phyloP scores from a whole-genome alignment of 306 rosid species.

The Vicia faba region DNA sequence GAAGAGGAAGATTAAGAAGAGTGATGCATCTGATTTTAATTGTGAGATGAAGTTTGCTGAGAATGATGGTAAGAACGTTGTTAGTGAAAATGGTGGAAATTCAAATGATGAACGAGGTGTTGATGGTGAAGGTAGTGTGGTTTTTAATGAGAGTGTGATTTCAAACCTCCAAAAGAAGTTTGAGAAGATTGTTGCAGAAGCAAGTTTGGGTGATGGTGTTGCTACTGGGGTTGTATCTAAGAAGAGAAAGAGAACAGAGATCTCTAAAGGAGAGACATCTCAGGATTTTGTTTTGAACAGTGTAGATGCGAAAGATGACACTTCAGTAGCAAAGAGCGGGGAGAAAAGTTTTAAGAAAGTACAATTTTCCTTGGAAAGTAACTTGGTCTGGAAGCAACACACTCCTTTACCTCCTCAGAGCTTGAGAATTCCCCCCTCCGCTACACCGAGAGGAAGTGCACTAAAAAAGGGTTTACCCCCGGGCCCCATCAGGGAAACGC shows the following conservation, averaged over 20 bases:
- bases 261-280: conserved; percentile 41
- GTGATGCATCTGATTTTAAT: too few species aligned
- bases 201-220: conserved; percentile 55
- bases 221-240: conserved; percentile 45
- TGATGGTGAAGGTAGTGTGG: conserved; percentile 24
- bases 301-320: conserved; percentile 46
- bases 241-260: conserved; percentile 88
- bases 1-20: conserved; percentile 30
- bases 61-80: conserved; percentile 36
- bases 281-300: conserved; percentile 40
- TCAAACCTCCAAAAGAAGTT: conserved; percentile 85
- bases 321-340: conserved; percentile 49
- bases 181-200: conserved; percentile 82
- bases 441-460: conserved; percentile 97
- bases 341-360: conserved; percentile 86
- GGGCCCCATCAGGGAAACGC: conserved; percentile 88
- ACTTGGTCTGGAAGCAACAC: conserved; percentile 94
- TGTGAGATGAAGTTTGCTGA: conserved; percentile 23
- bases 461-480: conserved; percentile 95
- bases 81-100: conserved; percentile 39
- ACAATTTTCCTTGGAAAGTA: conserved; percentile 83
- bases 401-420: conserved; percentile 89
- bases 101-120: conserved; percentile 35
- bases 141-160: conserved; percentile 57
- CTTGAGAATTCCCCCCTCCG: conserved; percentile 91